Evolutionary conservation across 1,139 yeast species (phyloP).

Genomic region (Kodamaea alishanica): DNA sequence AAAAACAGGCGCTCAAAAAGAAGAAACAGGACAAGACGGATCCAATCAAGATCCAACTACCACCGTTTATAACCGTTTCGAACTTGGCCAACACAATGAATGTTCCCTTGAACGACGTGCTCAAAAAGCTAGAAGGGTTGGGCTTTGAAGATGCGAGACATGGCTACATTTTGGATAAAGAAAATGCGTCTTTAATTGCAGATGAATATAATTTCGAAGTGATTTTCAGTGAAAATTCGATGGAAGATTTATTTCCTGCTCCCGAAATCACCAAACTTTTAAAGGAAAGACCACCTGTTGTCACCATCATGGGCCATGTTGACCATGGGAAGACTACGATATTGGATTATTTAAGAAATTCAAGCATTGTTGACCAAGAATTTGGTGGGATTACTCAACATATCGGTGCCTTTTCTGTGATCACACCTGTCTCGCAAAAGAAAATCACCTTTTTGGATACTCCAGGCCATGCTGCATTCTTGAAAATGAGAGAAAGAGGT

Average conservation of each 20-base stretch:
- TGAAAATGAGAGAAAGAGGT: constrained; percentile 95
- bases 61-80: constrained; percentile 70
- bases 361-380: constrained; percentile 78
- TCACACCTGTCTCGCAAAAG: constrained; percentile 69
- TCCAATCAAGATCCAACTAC: constrained; percentile 49
- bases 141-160: constrained; percentile 78
- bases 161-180: constrained; percentile 79
- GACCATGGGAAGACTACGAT: constrained; percentile 98
- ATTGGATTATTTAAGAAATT: constrained; percentile 77
- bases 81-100: constrained; percentile 71
- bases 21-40: constrained; percentile 17
- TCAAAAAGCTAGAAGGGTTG: constrained; percentile 54
- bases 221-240: constrained; percentile 54
- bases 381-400: constrained; percentile 98
- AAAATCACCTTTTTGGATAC: constrained; percentile 89
- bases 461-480: constrained; percentile 97
- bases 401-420: constrained; percentile 92
- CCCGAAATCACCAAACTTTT: constrained; percentile 38
- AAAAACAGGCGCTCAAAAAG: not conserved
- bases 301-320: constrained; percentile 98
- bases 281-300: constrained; percentile 83
- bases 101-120: constrained; percentile 58
- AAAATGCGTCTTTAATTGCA: constrained; percentile 80
- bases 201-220: constrained; percentile 83
- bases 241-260: constrained; percentile 59